These are phyloP conservation scores for Tetradesmus lagerheimii DNA, from an alignment of 139 green algal species.

Conservation along the genomic window DNA sequence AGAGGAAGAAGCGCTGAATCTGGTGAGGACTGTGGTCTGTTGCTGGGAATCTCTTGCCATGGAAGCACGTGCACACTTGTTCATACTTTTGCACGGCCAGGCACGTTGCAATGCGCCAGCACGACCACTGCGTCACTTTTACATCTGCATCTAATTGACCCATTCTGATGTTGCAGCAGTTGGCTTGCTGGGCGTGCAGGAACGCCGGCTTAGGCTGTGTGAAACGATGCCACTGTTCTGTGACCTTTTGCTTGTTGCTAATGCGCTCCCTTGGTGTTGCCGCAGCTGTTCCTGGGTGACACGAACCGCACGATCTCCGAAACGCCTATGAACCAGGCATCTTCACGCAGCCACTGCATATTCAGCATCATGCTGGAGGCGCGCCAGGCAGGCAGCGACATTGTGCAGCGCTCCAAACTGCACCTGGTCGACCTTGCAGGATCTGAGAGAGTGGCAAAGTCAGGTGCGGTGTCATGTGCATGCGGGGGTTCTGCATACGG, in stretches of 20 bases:
- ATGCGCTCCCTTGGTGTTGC: not conserved
- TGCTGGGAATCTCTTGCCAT: too few species aligned
- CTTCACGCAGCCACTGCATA: constrained; percentile 62
- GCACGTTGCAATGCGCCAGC: too few species aligned
- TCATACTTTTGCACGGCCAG: too few species aligned
- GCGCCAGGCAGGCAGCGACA: constrained; percentile 31
- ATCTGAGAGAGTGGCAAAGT: constrained; percentile 62
- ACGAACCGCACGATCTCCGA: constrained; percentile 92
- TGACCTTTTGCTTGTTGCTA: not conserved
- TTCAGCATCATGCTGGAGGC: constrained; percentile 64
- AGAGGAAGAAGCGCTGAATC: constrained; percentile 94
- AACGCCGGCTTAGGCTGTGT: not conserved
- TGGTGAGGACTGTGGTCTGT: constrained; percentile 72
- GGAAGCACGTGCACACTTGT: too few species aligned
- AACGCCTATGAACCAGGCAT: constrained; percentile 82
- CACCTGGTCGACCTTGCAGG: constrained; percentile 84
- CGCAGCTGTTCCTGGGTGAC: constrained; percentile 56
- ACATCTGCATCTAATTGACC: too few species aligned
- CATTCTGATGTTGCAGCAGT: too few species aligned
- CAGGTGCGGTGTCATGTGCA: constrained; percentile 28
- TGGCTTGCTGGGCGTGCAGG: too few species aligned
- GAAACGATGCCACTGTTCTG: not conserved
- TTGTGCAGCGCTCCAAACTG: constrained; percentile 73
- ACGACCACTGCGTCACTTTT: too few species aligned
- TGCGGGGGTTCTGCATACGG: not conserved